Conservation (phyloP, 495 filamentous ascomycete genomes). For the Podospora pseudoanserina region DNA sequence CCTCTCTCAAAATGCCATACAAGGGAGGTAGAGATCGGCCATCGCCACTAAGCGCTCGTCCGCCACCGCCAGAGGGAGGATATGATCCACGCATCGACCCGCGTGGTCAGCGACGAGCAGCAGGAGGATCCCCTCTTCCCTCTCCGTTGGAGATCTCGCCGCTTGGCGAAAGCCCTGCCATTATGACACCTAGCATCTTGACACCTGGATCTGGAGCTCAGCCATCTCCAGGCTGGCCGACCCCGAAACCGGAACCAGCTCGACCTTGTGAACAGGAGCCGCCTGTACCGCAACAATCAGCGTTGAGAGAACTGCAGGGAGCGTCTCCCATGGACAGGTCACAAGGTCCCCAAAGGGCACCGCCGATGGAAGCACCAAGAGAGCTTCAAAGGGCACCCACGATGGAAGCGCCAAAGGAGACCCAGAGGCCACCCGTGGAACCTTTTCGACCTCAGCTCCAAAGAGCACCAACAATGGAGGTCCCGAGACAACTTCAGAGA, state of each 20-base stretch:
- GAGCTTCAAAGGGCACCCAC: neutral
- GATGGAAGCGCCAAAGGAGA: neutral
- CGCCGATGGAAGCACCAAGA: neutral
- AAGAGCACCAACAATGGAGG: neutral
- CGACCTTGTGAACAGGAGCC: neutral
- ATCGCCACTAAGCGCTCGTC: constrained; percentile 26
- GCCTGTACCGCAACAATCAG: neutral
- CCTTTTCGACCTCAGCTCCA: neutral
- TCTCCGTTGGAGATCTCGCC: constrained; percentile 23
- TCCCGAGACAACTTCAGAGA: neutral
- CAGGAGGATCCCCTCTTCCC: constrained; percentile 22
- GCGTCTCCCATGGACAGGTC: neutral
- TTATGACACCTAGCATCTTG: constrained; percentile 4
- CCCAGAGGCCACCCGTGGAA: neutral
- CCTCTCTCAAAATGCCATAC: constrained; percentile 20
- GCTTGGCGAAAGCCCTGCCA: constrained; percentile 8
- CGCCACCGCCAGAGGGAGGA: constrained; percentile 32
- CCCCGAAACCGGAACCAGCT: constrained; percentile 8
- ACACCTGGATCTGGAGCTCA: constrained; percentile 14
- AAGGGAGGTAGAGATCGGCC: constrained; percentile 24
- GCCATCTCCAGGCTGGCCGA: constrained; percentile 18
- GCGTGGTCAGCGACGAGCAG: constrained; percentile 18
- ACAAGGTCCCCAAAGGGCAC: neutral
- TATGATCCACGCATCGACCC: constrained; percentile 39
- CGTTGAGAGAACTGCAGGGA: neutral